Percentiles rank a stretch among this genome's conserved stretches.
These are phyloP conservation scores for Phytophthora macrochlamydospora DNA, from an alignment of 352 stramenopile species.

Conservation along the genomic window DNA sequence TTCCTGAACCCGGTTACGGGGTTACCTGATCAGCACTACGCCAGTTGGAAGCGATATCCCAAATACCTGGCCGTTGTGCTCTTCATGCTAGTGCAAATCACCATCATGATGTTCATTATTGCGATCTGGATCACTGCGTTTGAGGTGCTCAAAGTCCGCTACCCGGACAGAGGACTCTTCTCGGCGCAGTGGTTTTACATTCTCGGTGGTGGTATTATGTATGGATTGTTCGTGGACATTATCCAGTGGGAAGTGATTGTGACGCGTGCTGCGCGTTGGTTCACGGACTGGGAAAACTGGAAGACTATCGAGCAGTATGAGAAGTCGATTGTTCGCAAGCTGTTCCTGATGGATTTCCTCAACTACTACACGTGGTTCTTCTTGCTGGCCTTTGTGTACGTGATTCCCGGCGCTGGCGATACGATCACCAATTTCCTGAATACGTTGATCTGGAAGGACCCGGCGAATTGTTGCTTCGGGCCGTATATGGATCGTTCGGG, in stretches of 20 bases:
- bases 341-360: slow-evolving; percentile 89
- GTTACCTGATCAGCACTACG: slow-evolving; percentile 65
- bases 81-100: slow-evolving; percentile 85
- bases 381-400: slow-evolving; percentile 84
- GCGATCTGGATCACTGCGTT: slow-evolving; percentile 86
- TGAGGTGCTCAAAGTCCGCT: slow-evolving; percentile 78
- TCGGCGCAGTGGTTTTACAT: slow-evolving; percentile 87
- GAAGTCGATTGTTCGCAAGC: slow-evolving; percentile 74
- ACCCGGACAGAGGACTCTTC: slow-evolving; percentile 64
- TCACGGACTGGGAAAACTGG: slow-evolving; percentile 88
- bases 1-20: slow-evolving; percentile 73
- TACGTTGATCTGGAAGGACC: slow-evolving; percentile 74
- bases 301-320: slow-evolving; percentile 87
- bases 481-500: slow-evolving; percentile 66
- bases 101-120: slow-evolving; percentile 87
- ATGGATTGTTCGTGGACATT: slow-evolving; percentile 83
- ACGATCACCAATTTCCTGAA: slow-evolving; percentile 86
- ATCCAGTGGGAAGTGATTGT: slow-evolving; percentile 86
- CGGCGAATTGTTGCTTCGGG: slow-evolving; percentile 83
- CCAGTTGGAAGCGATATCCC: slow-evolving; percentile 76
- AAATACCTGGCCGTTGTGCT: slow-evolving; percentile 65
- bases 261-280: slow-evolving; percentile 66
- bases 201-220: slow-evolving; percentile 72
- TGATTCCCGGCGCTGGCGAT: slow-evolving; percentile 79
- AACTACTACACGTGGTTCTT: slow-evolving; percentile 92